A percentile compares a stretch with the other conserved stretches of the same genome.
phyloP scores from a whole-genome alignment of 225 moss, liverwort and hornwort species.

The Ulota crispa region DNA sequence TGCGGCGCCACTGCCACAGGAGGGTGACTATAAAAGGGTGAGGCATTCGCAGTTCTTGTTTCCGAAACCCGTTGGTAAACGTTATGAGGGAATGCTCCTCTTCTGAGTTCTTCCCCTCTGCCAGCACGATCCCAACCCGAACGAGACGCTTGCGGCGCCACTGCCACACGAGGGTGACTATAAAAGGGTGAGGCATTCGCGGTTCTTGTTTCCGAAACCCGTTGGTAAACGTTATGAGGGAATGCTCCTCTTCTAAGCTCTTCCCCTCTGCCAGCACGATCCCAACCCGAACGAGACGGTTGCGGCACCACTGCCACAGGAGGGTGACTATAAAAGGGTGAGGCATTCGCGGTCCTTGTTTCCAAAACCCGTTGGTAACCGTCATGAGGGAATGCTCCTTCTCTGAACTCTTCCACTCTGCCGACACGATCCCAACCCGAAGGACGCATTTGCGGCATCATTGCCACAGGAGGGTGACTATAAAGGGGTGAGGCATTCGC shows the following conservation, averaged over 20 bases:
- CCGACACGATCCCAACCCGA: not conserved
- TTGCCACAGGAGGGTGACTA: not conserved
- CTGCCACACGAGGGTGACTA: not conserved
- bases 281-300: not conserved
- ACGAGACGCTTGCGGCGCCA: not conserved
- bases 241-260: no score
- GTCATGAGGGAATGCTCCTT: not conserved
- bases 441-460: not conserved
- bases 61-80: slow-evolving; percentile 3
- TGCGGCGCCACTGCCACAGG: not conserved
- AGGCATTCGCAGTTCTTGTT: not conserved
- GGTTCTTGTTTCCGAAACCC: not conserved
- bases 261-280: not conserved
- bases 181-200: not conserved
- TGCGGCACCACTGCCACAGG: not conserved
- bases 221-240: not conserved
- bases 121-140: not conserved
- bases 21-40: not conserved
- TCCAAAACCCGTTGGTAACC: slow-evolving; percentile 4
- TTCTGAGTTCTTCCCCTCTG: no score
- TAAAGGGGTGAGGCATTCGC: not conserved
- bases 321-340: not conserved
- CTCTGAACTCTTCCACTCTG: not conserved
- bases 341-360: not conserved
- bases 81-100: not conserved